phyloP scores from a whole-genome alignment of 768 basidiomycete species.

The Boletellus ananiceps region DNA sequence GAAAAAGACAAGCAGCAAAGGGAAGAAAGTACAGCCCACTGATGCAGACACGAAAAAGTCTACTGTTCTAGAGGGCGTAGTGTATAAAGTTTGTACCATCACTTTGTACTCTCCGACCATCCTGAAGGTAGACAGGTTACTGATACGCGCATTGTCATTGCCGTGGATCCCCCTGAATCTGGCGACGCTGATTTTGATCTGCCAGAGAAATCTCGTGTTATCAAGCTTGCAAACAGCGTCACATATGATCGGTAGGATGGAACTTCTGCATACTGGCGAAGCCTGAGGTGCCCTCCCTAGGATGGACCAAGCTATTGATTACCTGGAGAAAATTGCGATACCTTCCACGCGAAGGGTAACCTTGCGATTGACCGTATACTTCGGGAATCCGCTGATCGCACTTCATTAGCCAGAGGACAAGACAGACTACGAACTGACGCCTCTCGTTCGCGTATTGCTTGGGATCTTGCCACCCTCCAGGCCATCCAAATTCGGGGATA shows the following conservation, averaged over 20 bases:
- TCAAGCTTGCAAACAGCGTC: constrained; percentile 89
- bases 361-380: not conserved
- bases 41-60: constrained; percentile 36
- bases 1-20: constrained; percentile 42
- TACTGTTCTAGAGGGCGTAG: constrained; percentile 66
- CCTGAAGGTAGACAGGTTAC: constrained; percentile 50
- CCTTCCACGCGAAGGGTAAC: constrained; percentile 24
- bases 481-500: constrained; percentile 30
- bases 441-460: constrained; percentile 65
- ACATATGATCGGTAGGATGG: constrained; percentile 74
- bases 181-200: constrained; percentile 66
- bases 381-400: not conserved
- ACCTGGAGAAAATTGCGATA: constrained; percentile 47
- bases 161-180: constrained; percentile 61
- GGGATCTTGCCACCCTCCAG: constrained; percentile 53
- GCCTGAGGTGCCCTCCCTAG: constrained; percentile 36
- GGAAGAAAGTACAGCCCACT: constrained; percentile 37
- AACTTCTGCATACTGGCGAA: not conserved
- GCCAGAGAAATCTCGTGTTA: constrained; percentile 76
- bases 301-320: constrained; percentile 81
- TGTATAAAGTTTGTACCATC: constrained; percentile 61
- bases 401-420: constrained; percentile 37
- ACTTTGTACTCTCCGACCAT: not conserved
- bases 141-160: constrained; percentile 76
- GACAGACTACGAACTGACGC: constrained; percentile 39